phyloP scores from a whole-genome alignment of 2,329 filamentous ascomycete species.

The Sporothrix humicola region DNA sequence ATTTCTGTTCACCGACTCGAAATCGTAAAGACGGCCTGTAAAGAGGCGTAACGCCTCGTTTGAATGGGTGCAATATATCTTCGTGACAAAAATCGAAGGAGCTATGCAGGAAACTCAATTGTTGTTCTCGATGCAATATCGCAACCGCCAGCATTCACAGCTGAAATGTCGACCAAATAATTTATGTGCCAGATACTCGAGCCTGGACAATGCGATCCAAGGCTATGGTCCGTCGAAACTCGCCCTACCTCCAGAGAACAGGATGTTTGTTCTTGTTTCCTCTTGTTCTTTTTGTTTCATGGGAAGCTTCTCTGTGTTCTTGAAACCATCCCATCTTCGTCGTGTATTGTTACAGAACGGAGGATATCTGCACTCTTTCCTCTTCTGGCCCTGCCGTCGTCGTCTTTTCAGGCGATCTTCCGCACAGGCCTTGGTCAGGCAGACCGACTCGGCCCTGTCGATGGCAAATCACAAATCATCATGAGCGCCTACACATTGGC shows the following conservation, averaged over 20 bases:
- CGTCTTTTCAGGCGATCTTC: conserved; percentile 5
- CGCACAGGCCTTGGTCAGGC: not conserved
- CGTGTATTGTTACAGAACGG: not conserved
- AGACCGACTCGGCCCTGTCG: not conserved
- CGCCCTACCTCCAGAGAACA: not conserved
- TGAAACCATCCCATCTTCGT: conserved; percentile 20
- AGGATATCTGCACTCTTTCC: not conserved
- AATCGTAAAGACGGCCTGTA: not conserved
- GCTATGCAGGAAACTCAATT: not conserved
- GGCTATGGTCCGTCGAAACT: conserved; percentile 6
- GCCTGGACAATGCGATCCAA: not conserved
- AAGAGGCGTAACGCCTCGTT: not conserved
- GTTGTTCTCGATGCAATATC: not conserved
- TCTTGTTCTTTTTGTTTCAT: conserved; percentile 3
- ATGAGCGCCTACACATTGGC: not conserved
- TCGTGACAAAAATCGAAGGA: not conserved
- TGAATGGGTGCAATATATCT: not conserved
- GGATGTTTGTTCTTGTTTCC: not conserved
- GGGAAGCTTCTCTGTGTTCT: conserved; percentile 4
- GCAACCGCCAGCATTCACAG: not conserved
- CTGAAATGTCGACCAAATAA: not conserved
- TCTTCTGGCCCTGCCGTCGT: not conserved
- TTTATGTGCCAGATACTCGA: too few species aligned
- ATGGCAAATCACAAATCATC: not conserved
- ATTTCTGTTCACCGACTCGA: not conserved